Percentiles rank a stretch among this genome's conserved stretches.
phyloP scores from a whole-genome alignment of 129 eudicot genomes.

The Logfia minima region DNA sequence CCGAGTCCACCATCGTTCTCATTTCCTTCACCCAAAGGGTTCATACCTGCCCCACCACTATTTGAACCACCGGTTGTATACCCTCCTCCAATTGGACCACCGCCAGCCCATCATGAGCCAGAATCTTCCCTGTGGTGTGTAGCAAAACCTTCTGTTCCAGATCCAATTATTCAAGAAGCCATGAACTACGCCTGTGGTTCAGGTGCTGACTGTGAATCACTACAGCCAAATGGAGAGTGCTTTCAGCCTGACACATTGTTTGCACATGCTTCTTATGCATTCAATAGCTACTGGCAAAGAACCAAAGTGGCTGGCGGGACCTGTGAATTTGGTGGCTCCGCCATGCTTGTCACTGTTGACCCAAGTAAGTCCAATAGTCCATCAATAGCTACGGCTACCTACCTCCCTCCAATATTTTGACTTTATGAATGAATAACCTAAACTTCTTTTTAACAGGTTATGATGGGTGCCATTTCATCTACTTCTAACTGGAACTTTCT shows the following conservation, averaged over 20 bases:
- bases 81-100: constrained; percentile 70
- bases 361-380: constrained; percentile 67
- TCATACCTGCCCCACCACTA: constrained; percentile 68
- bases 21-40: constrained; percentile 50
- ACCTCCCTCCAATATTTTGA: not conserved
- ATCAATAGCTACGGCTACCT: too few relatives aligned
- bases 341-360: constrained; percentile 83
- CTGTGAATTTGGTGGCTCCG: constrained; percentile 87
- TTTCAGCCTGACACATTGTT: constrained; percentile 70
- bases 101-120: constrained; percentile 46
- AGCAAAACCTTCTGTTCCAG: constrained; percentile 79
- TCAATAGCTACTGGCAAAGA: constrained; percentile 93
- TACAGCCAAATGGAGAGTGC: constrained; percentile 75
- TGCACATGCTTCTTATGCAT: constrained; percentile 95
- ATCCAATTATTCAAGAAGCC: constrained; percentile 75
- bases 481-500: constrained; percentile 35
- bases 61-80: constrained; percentile 85
- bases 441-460: constrained; percentile 53
- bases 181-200: constrained; percentile 85
- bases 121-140: constrained; percentile 67
- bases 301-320: constrained; percentile 78
- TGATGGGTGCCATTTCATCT: constrained; percentile 84
- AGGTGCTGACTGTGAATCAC: constrained; percentile 80
- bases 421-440: not conserved
- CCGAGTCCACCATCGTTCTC: constrained; percentile 54